phyloP scores from a whole-genome alignment of 495 filamentous ascomycete species.

The Xylaria palmicola region DNA sequence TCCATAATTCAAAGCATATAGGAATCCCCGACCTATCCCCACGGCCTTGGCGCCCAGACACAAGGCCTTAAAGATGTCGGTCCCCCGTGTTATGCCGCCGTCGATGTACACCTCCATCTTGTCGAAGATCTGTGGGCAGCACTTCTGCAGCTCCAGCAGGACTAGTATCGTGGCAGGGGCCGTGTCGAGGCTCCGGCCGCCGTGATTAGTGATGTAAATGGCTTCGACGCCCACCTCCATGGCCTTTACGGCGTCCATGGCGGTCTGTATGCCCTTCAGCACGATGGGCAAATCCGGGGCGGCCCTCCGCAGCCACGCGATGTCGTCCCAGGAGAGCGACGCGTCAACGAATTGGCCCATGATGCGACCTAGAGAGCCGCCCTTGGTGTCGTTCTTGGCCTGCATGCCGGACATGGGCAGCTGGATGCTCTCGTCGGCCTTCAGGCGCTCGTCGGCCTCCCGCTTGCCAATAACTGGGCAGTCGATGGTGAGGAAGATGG shows the following conservation, averaged over 20 bases:
- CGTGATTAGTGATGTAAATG: slow-evolving; percentile 67
- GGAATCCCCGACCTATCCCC: slow-evolving; percentile 61
- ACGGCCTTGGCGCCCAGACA: slow-evolving; percentile 65
- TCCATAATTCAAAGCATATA: slow-evolving; percentile 69
- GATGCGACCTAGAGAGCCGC: slow-evolving; percentile 66
- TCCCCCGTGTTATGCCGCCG: slow-evolving; percentile 62
- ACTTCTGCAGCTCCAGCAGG: slow-evolving; percentile 62
- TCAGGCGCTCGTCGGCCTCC: slow-evolving; percentile 56
- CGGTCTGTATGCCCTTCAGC: slow-evolving; percentile 65
- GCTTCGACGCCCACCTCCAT: slow-evolving; percentile 56
- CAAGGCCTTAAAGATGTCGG: slow-evolving; percentile 68
- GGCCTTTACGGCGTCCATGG: slow-evolving; percentile 58
- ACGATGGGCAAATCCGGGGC: slow-evolving; percentile 51
- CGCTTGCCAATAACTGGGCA: slow-evolving; percentile 64
- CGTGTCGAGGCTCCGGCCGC: slow-evolving; percentile 67
- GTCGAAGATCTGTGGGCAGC: slow-evolving; percentile 59
- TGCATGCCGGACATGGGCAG: slow-evolving; percentile 59
- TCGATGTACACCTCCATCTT: slow-evolving; percentile 66
- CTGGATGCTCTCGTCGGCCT: slow-evolving; percentile 54
- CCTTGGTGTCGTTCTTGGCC: slow-evolving; percentile 64
- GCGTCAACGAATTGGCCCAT: slow-evolving; percentile 75
- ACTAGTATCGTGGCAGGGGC: slow-evolving; percentile 59
- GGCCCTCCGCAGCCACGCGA: slow-evolving; percentile 51
- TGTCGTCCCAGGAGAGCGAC: slow-evolving; percentile 72
- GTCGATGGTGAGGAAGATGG: slow-evolving; percentile 68